Evolutionary conservation across 345 rosid species (phyloP).

Genomic region (Trapa incisa): DNA sequence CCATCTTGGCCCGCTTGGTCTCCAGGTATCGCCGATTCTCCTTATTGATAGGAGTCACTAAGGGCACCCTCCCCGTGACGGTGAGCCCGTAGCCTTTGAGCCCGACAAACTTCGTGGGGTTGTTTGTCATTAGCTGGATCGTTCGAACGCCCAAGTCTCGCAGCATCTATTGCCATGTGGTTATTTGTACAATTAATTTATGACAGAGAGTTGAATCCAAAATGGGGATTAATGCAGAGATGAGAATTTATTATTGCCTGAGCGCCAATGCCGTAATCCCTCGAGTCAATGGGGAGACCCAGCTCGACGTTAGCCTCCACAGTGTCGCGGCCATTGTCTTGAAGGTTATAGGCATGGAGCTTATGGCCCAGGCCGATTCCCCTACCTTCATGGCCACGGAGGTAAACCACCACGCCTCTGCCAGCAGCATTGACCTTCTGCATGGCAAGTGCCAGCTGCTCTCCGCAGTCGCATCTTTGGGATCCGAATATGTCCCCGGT

Average conservation of each 20-base stretch:
- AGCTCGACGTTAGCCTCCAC: slow-evolving; percentile 89
- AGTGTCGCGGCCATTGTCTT: slow-evolving; percentile 75
- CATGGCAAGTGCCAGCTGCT: slow-evolving; percentile 74
- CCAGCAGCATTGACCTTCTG: slow-evolving; percentile 68
- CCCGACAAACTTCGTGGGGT: slow-evolving; percentile 72
- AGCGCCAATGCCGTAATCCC: slow-evolving; percentile 95
- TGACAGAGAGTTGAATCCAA: neutral
- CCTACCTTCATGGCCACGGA: slow-evolving; percentile 85
- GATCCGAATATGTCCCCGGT: slow-evolving; percentile 82
- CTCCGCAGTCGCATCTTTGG: slow-evolving; percentile 67
- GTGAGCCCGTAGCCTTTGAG: slow-evolving; percentile 68
- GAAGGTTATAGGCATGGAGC: slow-evolving; percentile 79
- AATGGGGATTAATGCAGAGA: neutral
- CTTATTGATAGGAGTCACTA: slow-evolving; percentile 45
- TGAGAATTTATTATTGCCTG: slow-evolving; percentile 40
- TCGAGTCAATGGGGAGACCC: slow-evolving; percentile 84
- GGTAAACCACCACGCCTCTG: slow-evolving; percentile 63
- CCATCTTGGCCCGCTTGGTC: slow-evolving; percentile 67
- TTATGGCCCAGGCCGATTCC: slow-evolving; percentile 88
- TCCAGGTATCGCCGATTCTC: slow-evolving; percentile 72
- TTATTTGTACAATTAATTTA: neutral
- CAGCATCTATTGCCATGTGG: slow-evolving; percentile 34
- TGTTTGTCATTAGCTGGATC: slow-evolving; percentile 86
- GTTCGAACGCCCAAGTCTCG: slow-evolving; percentile 71
- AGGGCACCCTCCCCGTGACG: slow-evolving; percentile 58